Base-by-base conservation (phyloP, 2,329 filamentous ascomycete species). In the Aspergillus sp. region DNA sequence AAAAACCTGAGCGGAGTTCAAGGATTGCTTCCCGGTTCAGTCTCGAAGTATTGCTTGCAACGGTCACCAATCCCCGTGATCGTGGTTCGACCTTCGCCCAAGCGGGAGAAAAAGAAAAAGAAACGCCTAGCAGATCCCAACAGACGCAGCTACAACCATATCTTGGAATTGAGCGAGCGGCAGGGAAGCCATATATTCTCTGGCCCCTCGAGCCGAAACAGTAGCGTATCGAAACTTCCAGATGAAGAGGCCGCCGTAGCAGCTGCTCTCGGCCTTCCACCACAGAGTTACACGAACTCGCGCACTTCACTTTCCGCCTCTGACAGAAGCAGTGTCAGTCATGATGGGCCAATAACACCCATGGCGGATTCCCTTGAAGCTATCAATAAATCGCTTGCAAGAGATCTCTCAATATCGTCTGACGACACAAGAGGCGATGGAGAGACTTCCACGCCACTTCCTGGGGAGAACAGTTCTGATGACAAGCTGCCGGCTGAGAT, bases 31-130 rank as follows among this genome's bases (percentile, higher is more conserved):
- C 91, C 90, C 49, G 95, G 91, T 62, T 95, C 90, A 0, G 93
- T 96, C 45, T 96, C 91, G 25, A 96, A 96, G 71, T 97, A 96
- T 76, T 96, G 93, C 68, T 82, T 96, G 12, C 93, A 97, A 71
- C 93, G 96, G 72, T 96, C 90, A 2, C 92, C 93, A 0, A 90
- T 97, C 1, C 93, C 93, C 1, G 93, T 96, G 7, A 93, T 96
- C 31, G 93, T 97, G 33, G 93, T 96, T 9, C 86, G 93, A 4
- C 92, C 93, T 37, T 90, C 89, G 33, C 89, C 90, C 60, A 96
- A 96, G 77, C 88, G 93, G 19, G 85, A 90, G 70, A 95, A 95
- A 77, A 96, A 96, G 78, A 96, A 95, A 76, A 83, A 84, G 58
- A 96, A 96, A 79, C 87, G 93, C 31, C 84, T 87, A 51, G 87